Conservation (phyloP, 164 flowering plant genomes). For the Annona cherimola region DNA sequence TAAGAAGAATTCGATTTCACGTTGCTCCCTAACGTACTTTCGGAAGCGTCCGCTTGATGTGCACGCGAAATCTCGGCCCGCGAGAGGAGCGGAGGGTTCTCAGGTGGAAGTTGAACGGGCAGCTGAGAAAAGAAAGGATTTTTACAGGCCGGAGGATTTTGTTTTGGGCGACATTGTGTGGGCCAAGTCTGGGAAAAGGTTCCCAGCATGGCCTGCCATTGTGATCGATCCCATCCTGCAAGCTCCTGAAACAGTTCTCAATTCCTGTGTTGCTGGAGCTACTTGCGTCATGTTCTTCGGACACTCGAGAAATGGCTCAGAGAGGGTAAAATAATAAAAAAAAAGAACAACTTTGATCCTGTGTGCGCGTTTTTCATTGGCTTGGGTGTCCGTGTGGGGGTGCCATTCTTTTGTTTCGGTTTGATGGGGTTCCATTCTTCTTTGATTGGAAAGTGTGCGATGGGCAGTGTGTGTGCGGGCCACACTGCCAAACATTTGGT, state of each 20-base stretch:
- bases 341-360: background rate
- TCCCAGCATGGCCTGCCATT: constrained; percentile 92
- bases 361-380: background rate
- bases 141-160: constrained; percentile 55
- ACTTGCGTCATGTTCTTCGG: constrained; percentile 97
- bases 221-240: constrained; percentile 84
- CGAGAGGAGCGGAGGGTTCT: constrained; percentile 15
- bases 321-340: constrained; percentile 43
- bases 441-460: background rate
- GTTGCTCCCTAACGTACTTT: constrained; percentile 34
- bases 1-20: constrained; percentile 40
- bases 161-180: constrained; percentile 78
- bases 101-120: constrained; percentile 14
- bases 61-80: constrained; percentile 16
- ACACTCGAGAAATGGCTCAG: constrained; percentile 58
- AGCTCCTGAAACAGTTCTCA: constrained; percentile 73
- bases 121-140: constrained; percentile 34
- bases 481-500: no score
- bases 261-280: constrained; percentile 66
- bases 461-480: no score
- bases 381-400: background rate
- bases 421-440: background rate
- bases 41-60: constrained; percentile 30
- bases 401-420: background rate
- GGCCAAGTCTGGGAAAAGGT: constrained; percentile 80